Evolutionary conservation across 2,329 filamentous ascomycete species (phyloP), one percentile per base, ranked within the genome.

Genomic region (Beauveria varroae): DNA sequence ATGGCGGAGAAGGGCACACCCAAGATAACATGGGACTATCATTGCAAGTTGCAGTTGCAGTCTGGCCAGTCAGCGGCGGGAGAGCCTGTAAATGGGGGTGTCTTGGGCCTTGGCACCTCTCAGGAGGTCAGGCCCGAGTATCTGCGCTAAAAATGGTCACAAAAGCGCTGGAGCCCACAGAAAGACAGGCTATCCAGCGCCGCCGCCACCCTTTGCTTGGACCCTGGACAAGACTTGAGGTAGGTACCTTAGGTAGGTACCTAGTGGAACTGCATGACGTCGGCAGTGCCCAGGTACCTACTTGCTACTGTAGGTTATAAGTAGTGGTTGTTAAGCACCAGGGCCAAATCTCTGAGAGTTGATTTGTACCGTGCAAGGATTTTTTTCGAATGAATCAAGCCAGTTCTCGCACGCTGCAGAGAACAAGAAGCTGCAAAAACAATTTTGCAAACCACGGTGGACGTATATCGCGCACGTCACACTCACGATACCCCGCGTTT

Each of bases 11-110:
- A 49, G 34, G 24, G 24, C 20, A 37, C 43, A 43, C 20, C 28
- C 20, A 52, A 40, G 49, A 20, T 46, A 61, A 44, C 58, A 61
- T 61, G 58, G 58, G 51, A 43, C 58, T 43, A 24, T 20, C 18
- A 26, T 10, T 20, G n/a, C 24, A 49, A 49, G 14, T 24, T 50
- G 49, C 28, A 51, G 18, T 12, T 10, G 34, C 14, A 8, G 7
- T n/a, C 43, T 34, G 54, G 54, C 54, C 44, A 40, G 55, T 20
- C 46, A 58, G 54, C 44, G 56, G 56, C 24, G 34, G 49, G 46
- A 50, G 46, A 40, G 24, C 46, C 46, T 43, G 47, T 37, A 28
- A 47, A 41, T 30, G 22, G 47, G 56, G 46, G 24, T 10, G n/a
- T 12, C 20, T n/a, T 40, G 54, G 22, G 47, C 24, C 47, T 59